phyloP scores from a whole-genome alignment of 768 basidiomycete genomes.

The Strobilomyces confusus region DNA sequence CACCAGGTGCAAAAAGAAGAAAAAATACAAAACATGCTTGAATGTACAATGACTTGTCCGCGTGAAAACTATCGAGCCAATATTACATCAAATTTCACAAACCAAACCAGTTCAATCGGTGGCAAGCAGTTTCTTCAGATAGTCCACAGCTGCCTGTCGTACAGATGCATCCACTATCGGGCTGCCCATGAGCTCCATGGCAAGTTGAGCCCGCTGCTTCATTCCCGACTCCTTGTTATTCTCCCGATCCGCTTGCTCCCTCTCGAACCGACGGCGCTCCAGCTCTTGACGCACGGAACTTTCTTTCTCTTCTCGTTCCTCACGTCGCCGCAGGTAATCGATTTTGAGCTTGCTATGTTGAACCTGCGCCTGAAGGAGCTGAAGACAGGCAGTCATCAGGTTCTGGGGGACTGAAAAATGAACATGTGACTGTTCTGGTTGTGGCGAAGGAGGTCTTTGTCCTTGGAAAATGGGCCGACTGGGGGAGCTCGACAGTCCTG shows the following conservation, averaged over 20 bases:
- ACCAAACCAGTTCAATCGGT: slow-evolving; percentile 26
- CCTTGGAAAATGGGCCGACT: slow-evolving; percentile 10
- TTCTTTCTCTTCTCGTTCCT: slow-evolving; percentile 67
- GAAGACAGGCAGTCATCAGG: slow-evolving; percentile 53
- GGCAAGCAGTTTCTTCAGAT: slow-evolving; percentile 62
- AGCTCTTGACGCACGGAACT: slow-evolving; percentile 46
- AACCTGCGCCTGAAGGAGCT: slow-evolving; percentile 61
- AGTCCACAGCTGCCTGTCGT: slow-evolving; percentile 66
- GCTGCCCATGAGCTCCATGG: slow-evolving; percentile 62
- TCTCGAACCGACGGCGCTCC: slow-evolving; percentile 50
- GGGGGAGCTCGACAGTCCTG: slow-evolving; percentile 18
- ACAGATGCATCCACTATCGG: slow-evolving; percentile 54
- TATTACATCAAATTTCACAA: slow-evolving; percentile 6
- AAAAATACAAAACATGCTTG: slow-evolving; percentile 7
- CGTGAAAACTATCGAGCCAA: slow-evolving; percentile 1
- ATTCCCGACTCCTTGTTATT: slow-evolving; percentile 47
- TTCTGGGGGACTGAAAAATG: slow-evolving; percentile 54
- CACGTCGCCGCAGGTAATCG: slow-evolving; percentile 61
- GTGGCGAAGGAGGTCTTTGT: slow-evolving; percentile 13
- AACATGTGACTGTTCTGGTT: slow-evolving; percentile 39
- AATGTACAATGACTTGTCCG: slow-evolving; percentile 12
- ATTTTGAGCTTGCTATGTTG: slow-evolving; percentile 69
- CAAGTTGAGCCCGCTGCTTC: slow-evolving; percentile 63
- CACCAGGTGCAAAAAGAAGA: background rate
- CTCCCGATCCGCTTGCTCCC: slow-evolving; percentile 55